phyloP scores from a whole-genome alignment of 78 protist genomes.

The Dictyostelium intermedium region DNA sequence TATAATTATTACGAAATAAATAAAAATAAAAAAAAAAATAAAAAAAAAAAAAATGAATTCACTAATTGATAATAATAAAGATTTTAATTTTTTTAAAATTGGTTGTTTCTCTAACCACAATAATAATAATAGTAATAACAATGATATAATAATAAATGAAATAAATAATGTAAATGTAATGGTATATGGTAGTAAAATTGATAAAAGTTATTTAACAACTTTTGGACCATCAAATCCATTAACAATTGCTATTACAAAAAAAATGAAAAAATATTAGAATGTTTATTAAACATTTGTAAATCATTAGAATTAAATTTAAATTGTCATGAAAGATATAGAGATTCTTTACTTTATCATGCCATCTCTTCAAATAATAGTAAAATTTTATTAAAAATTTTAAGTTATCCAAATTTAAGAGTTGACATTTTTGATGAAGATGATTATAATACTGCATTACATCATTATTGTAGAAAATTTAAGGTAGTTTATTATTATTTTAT shows the following conservation, averaged over 20 bases:
- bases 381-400: neutral
- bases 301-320: slow-evolving; percentile 36
- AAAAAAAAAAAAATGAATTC: neutral
- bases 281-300: neutral
- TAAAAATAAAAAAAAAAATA: neutral
- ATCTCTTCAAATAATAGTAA: slow-evolving; percentile 7
- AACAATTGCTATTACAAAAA: neutral
- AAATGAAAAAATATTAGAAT: neutral
- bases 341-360: slow-evolving; percentile 71
- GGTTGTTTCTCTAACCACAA: too few species aligned
- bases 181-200: neutral
- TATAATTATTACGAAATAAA: neutral
- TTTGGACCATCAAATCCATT: neutral
- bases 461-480: slow-evolving; percentile 74
- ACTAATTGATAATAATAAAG: neutral
- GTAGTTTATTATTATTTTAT: slow-evolving; percentile 5
- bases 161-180: neutral
- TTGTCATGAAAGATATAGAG: slow-evolving; percentile 39
- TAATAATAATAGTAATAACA: too few species aligned
- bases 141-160: neutral
- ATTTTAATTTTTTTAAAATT: neutral
- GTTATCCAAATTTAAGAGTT: slow-evolving; percentile 46
- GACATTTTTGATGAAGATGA: slow-evolving; percentile 54
- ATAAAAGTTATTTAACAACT: neutral
- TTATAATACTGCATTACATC: slow-evolving; percentile 66